Evolutionary conservation across 2,329 filamentous ascomycete species (phyloP), one percentile per base, ranked within the genome.

Genomic region (Anisogramma anomala): DNA sequence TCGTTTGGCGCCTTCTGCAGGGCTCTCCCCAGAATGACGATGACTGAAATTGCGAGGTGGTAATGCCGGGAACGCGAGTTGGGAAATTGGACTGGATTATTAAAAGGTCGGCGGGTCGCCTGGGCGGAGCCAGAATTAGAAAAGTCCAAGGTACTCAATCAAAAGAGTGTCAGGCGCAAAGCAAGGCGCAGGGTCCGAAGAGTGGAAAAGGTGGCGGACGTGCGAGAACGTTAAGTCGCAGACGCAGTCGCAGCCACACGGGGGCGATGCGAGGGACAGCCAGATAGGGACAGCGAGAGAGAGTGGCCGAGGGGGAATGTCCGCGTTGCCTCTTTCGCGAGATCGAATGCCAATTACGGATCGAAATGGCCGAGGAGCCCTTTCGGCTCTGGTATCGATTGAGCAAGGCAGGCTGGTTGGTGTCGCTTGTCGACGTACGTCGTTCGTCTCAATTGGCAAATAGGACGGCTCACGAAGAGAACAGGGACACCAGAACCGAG

Each of bases 161-260:
- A 39, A 40, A 40, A 17, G 37, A 40, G 37, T 40, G 37, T 32
- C 37, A 33, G 37, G 30, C 37, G 37, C 37, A 40, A 19, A 6
- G 27, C 36, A 18, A 33, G 31, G 37, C 31, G 37, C 37, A 28
- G 22, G 6, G 13, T 28, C 30, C 26, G 33, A 40, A 17, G 37
- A 40, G 37, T 27, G 37, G 33, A 30, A n/a, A n/a, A n/a, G n/a
- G n/a, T n/a, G n/a, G n/a, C n/a, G n/a, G n/a, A n/a, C n/a, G n/a
- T n/a, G n/a, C n/a, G n/a, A n/a, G n/a, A n/a, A n/a, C n/a, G n/a
- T n/a, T n/a, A n/a, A n/a, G 37, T 28, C 15, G 30, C 15, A 8
- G 30, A 18, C 30, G 30, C 31, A 26, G 14, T 30, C 13, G 14
- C 27, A 15, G 27, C 14, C 27, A 13, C 25, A 27, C 25, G 27